phyloP scores from a whole-genome alignment of 1,284 basidiomycete genomes.

The Pterula multifida region DNA sequence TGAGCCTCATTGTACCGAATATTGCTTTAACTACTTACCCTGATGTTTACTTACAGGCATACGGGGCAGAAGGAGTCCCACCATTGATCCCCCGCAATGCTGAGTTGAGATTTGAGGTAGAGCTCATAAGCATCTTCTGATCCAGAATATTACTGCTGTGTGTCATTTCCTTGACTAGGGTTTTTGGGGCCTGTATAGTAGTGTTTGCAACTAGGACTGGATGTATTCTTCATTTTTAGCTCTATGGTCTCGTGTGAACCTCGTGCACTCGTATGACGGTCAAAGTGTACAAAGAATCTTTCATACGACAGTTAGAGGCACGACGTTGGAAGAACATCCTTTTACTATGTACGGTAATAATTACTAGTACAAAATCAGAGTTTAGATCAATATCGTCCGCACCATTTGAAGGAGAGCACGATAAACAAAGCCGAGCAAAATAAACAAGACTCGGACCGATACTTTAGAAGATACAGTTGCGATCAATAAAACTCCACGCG shows the following conservation, averaged over 20 bases:
- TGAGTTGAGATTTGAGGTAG: conserved; percentile 52
- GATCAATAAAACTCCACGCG: too few relatives aligned
- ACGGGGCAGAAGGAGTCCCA: conserved; percentile 46
- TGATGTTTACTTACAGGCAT: conserved; percentile 24
- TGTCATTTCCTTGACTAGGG: not conserved
- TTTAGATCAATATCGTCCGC: too few relatives aligned
- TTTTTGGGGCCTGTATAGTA: not conserved
- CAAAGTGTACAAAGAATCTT: too few relatives aligned
- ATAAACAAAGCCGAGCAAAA: too few relatives aligned
- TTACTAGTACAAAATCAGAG: too few relatives aligned
- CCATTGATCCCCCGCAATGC: conserved; percentile 54
- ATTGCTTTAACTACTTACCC: not conserved
- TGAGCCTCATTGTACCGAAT: conserved; percentile 23
- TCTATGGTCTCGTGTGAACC: not conserved
- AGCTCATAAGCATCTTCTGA: conserved; percentile 37
- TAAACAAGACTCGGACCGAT: too few relatives aligned
- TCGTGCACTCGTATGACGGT: not conserved
- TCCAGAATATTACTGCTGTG: not conserved
- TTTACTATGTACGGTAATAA: too few relatives aligned
- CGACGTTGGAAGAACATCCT: too few relatives aligned
- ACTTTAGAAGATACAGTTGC: too few relatives aligned
- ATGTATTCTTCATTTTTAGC: too few relatives aligned
- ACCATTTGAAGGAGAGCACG: too few relatives aligned
- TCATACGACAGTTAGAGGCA: too few relatives aligned
- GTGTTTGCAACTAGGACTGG: not conserved